Percentiles rank a stretch among this genome's conserved stretches.
Evolutionary conservation across 768 basidiomycete species (phyloP).

Genomic region (Ramaria rubella): DNA sequence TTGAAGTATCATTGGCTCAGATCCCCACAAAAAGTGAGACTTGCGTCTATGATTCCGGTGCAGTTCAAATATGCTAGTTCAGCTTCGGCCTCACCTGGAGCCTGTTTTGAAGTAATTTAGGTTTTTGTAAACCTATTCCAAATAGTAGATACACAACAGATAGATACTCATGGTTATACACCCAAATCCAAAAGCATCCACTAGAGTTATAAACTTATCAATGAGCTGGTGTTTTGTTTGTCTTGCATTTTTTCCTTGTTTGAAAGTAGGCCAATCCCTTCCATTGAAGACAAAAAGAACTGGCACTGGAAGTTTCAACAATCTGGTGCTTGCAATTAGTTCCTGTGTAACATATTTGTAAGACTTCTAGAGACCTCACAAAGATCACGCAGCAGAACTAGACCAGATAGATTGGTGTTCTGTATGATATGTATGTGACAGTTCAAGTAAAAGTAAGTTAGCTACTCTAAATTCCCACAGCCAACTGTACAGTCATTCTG

Average conservation of each 20-base stretch:
- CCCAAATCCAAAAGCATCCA: not conserved
- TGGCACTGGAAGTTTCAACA: not conserved
- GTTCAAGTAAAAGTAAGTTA: no score
- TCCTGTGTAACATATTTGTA: not conserved
- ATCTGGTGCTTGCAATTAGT: not conserved
- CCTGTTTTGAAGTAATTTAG: slow-evolving; percentile 35
- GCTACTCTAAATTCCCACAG: no score
- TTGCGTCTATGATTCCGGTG: slow-evolving; percentile 76
- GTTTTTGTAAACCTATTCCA: no score
- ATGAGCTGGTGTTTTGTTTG: not conserved
- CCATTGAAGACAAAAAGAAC: not conserved
- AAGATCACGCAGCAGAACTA: no score
- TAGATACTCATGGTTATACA: not conserved
- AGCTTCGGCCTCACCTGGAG: slow-evolving; percentile 92
- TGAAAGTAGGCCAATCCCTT: not conserved
- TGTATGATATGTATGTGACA: no score
- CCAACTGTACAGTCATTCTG: no score
- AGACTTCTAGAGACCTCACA: no score
- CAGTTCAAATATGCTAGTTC: slow-evolving; percentile 83
- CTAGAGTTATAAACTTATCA: not conserved
- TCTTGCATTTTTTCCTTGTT: not conserved
- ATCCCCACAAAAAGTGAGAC: no score
- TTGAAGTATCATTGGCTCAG: no score
- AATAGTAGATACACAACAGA: no score
- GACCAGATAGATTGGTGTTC: no score